A percentile compares a stretch with the other conserved stretches of the same genome.
phyloP scores from a whole-genome alignment of 768 basidiomycete species.

The Tylopilus rubrobrunneus region DNA sequence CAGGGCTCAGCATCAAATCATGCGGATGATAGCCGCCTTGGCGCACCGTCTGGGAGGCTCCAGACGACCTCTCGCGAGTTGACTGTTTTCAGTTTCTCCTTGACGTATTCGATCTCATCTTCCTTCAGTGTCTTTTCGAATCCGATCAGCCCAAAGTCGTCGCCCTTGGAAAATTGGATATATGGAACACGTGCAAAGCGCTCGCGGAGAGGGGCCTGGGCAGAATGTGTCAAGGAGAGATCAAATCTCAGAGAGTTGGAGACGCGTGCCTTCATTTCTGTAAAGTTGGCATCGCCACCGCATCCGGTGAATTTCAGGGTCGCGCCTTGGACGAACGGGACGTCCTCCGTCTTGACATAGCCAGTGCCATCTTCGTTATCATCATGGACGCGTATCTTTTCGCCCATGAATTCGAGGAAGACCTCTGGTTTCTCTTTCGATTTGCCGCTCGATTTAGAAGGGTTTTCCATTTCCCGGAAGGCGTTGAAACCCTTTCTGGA shows the following conservation, averaged over 20 bases:
- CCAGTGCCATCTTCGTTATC: slow-evolving; percentile 48
- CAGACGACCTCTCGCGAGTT: slow-evolving; percentile 64
- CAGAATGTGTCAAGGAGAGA: background rate
- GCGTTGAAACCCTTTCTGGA: slow-evolving; percentile 69
- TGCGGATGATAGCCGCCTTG: background rate
- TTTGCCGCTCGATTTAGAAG: slow-evolving; percentile 33
- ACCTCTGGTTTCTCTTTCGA: slow-evolving; percentile 52
- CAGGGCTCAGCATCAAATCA: background rate
- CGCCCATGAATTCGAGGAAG: slow-evolving; percentile 72
- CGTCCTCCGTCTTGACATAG: slow-evolving; percentile 40
- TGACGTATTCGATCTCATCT: slow-evolving; percentile 68
- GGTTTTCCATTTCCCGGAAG: slow-evolving; percentile 60
- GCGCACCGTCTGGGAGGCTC: slow-evolving; percentile 57
- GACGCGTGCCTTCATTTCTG: slow-evolving; percentile 48
- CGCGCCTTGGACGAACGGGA: slow-evolving; percentile 42
- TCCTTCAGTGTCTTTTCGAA: slow-evolving; percentile 66
- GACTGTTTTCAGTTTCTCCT: slow-evolving; percentile 59
- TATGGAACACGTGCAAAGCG: slow-evolving; percentile 46
- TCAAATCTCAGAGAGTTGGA: background rate
- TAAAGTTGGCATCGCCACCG: slow-evolving; percentile 58
- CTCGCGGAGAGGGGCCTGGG: slow-evolving; percentile 43
- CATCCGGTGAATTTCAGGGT: slow-evolving; percentile 48
- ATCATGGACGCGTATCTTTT: slow-evolving; percentile 56
- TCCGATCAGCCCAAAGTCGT: slow-evolving; percentile 44
- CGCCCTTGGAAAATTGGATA: slow-evolving; percentile 45